These are phyloP conservation scores for Chaetomium sp. DNA, from an alignment of 2,329 filamentous ascomycete species.

Conservation along the genomic window DNA sequence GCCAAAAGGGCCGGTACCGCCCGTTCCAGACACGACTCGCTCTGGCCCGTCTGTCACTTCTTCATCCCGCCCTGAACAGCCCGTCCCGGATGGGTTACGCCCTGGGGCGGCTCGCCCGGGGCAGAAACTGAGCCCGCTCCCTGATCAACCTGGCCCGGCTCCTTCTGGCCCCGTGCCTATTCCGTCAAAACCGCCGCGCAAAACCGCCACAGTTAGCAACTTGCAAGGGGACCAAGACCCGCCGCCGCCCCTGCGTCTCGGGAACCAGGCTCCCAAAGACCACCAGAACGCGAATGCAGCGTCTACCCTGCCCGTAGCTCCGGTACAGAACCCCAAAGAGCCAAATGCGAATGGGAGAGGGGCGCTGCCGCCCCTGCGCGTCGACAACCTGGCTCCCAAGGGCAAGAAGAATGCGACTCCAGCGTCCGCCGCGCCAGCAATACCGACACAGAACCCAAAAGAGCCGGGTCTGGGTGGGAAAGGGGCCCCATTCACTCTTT, in stretches of 20 bases:
- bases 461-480: neutral
- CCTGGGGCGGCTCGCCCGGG: neutral
- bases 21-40: neutral
- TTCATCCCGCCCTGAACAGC: neutral
- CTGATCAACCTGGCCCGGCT: slow-evolving; percentile 17
- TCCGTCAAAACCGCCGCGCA: slow-evolving; percentile 7
- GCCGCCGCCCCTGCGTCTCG: neutral
- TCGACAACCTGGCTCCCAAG: neutral
- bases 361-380: no score
- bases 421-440: neutral
- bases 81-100: neutral
- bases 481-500: neutral
- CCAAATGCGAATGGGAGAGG: neutral
- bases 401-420: neutral
- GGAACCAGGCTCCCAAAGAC: neutral
- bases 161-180: slow-evolving; percentile 16
- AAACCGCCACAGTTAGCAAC: neutral
- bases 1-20: neutral
- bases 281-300: neutral
- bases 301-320: neutral
- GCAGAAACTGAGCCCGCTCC: neutral
- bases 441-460: neutral
- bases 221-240: slow-evolving; percentile 1
- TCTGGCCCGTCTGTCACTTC: neutral
- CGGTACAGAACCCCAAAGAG: neutral